Evolutionary conservation across 179 eudicot genomes (phyloP), one percentile per base, ranked within the genome.

Genomic region (Spinacia oleracea): DNA sequence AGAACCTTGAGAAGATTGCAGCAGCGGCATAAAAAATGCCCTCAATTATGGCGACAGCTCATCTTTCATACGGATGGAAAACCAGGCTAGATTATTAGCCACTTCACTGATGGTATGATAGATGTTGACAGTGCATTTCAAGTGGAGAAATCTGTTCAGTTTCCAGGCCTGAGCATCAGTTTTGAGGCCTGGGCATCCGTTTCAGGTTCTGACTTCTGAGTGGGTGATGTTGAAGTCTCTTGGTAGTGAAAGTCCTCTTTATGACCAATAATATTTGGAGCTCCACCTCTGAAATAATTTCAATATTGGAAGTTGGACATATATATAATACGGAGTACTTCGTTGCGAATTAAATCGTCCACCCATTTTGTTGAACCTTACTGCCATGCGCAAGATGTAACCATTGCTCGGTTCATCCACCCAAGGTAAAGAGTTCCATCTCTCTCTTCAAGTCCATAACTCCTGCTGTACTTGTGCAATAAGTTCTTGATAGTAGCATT

Each of bases 391-490:
- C 86, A 88, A 14, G 91, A 81, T 14, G 83, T 79, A 25, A 85
- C 87, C 32, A 88, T 80, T 32, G 74, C 79, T 51, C 84, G 88
- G 66, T 83, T 80, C 84, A 72, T 78, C 91, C 91, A 88, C 21
- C 91, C 88, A 2, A 88, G 89, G 51, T 81, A 88, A 20, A 88
- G 81, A 23, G 87, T 84, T 67, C 86, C 87, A 55, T 87, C 80
- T 21, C 81, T 76, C 78, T 88, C 88, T 73, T 85, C 78, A 51
- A 88, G 83, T 20, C 85, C 74, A 70, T 88, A 87, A 8, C 77
- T 76, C 67, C 65, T 77, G 48, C 80, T 78, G 29, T 84, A 88
- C 77, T 77, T 88, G 79, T 85, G 74, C 50, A 86, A 69, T 40
- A 88, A 71, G 34, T 43, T 16, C 72, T 43, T 75, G 70, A 88